Evolutionary conservation across 1,284 basidiomycete genomes (phyloP).

Genomic region (Phylloporus sp.): DNA sequence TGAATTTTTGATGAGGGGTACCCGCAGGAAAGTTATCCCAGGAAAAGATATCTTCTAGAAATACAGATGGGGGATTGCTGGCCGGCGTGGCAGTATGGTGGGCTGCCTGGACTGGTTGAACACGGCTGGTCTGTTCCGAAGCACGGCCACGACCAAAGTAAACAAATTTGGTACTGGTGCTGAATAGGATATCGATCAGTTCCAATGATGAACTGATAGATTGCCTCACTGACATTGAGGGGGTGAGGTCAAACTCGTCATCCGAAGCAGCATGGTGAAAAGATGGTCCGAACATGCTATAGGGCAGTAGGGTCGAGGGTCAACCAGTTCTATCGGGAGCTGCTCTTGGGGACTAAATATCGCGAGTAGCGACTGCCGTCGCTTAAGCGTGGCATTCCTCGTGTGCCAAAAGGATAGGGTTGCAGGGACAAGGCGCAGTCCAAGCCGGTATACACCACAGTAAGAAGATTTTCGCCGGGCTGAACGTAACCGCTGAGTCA

Average conservation of each 20-base stretch:
- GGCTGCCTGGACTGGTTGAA: not conserved
- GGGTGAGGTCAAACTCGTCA: not conserved
- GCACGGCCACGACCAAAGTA: not conserved
- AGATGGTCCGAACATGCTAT: slow-evolving; percentile 19
- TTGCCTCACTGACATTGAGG: not conserved
- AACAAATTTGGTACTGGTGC: slow-evolving; percentile 6
- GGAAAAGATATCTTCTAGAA: not conserved
- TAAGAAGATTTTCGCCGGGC: not conserved
- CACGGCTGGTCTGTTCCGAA: not conserved
- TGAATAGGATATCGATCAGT: slow-evolving; percentile 15
- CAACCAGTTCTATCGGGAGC: not conserved
- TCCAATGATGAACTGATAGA: not conserved
- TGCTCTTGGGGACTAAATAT: slow-evolving; percentile 22
- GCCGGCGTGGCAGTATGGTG: not conserved
- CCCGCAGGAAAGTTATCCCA: not conserved
- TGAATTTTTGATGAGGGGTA: not conserved
- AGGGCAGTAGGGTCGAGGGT: not conserved
- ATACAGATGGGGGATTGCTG: not conserved
- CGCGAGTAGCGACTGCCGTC: slow-evolving; percentile 11
- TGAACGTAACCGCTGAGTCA: not conserved
- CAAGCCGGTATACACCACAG: not conserved
- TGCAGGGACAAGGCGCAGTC: too few species aligned
- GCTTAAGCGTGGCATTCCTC: slow-evolving; percentile 8
- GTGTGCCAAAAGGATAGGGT: slow-evolving; percentile 1
- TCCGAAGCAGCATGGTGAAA: not conserved